Evolutionary conservation across 352 stramenopile genomes (phyloP).

Genomic region (Phytophthora palmivora): DNA sequence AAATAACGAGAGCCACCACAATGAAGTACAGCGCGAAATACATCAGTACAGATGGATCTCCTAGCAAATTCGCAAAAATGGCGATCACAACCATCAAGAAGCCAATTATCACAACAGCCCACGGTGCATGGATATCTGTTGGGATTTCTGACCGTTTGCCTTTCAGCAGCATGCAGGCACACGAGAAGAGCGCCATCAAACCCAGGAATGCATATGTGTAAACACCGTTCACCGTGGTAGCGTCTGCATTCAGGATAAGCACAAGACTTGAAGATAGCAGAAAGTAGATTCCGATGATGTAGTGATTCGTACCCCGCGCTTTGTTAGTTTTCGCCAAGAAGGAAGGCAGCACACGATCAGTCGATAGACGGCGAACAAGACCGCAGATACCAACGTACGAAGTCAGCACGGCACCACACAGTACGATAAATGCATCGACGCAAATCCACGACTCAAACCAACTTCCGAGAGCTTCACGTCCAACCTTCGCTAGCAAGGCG

Average conservation of each 20-base stretch:
- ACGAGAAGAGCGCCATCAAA: conserved; percentile 85
- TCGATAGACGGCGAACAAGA: conserved; percentile 74
- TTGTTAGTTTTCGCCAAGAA: conserved; percentile 62
- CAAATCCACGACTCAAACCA: conserved; percentile 63
- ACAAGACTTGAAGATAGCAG: conserved; percentile 67
- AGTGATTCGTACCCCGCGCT: conserved; percentile 69
- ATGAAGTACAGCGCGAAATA: conserved; percentile 70
- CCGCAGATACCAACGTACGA: conserved; percentile 83
- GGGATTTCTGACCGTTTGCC: conserved; percentile 82
- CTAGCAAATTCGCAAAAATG: conserved; percentile 59
- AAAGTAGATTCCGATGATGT: conserved; percentile 79
- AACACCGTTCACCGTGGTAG: conserved; percentile 75
- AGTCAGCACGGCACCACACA: conserved; percentile 85
- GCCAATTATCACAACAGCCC: conserved; percentile 42
- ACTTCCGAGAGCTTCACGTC: conserved; percentile 37
- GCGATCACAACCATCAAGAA: conserved; percentile 52
- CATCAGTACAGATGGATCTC: conserved; percentile 53
- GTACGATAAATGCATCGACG: conserved; percentile 87
- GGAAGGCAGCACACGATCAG: conserved; percentile 62
- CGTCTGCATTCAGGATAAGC: conserved; percentile 75
- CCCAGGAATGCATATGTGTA: conserved; percentile 90
- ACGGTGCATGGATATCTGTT: conserved; percentile 64
- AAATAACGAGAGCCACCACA: conserved; percentile 46
- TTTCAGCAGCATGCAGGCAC: conserved; percentile 87
- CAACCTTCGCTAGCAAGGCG: conserved; percentile 72